Evolutionary conservation across 2,329 filamentous ascomycete genomes (phyloP).

Genomic region (Fusarium sp.): DNA sequence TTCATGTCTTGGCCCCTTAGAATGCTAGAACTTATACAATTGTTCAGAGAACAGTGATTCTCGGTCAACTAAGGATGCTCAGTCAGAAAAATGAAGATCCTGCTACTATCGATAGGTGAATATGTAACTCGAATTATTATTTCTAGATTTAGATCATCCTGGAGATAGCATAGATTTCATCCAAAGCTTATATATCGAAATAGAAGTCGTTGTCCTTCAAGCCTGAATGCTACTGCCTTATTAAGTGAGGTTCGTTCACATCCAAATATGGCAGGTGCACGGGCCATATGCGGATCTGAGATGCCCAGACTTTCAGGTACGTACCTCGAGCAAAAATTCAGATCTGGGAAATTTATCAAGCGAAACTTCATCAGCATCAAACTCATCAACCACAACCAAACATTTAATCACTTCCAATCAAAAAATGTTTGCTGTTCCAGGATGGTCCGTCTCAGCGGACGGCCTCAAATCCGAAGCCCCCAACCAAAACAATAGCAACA

Average conservation of each 20-base stretch:
- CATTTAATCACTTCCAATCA: not conserved
- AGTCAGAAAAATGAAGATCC: not conserved
- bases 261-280: slow-evolving; percentile 15
- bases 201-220: not conserved
- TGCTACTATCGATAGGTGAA: not conserved
- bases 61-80: not conserved
- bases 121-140: rapidly evolving
- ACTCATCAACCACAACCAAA: slow-evolving; percentile 15
- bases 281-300: not conserved
- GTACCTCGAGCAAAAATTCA: slow-evolving; percentile 28
- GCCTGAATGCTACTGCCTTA: not conserved
- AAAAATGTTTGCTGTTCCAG: slow-evolving; percentile 89
- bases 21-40: not conserved
- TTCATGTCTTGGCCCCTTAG: not conserved
- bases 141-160: rapidly evolving
- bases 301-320: not conserved
- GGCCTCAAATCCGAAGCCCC: slow-evolving; percentile 74
- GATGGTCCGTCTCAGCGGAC: slow-evolving; percentile 84
- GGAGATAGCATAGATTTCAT: rapidly evolving
- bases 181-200: not conserved
- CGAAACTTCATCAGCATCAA: slow-evolving; percentile 10
- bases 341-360: slow-evolving; percentile 20
- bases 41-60: not conserved
- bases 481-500: slow-evolving; percentile 40
- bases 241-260: not conserved